A percentile compares a stretch with the other conserved stretches of the same genome.
Conservation (phyloP, 768 basidiomycete species). For the Rhizopogon sp. region DNA sequence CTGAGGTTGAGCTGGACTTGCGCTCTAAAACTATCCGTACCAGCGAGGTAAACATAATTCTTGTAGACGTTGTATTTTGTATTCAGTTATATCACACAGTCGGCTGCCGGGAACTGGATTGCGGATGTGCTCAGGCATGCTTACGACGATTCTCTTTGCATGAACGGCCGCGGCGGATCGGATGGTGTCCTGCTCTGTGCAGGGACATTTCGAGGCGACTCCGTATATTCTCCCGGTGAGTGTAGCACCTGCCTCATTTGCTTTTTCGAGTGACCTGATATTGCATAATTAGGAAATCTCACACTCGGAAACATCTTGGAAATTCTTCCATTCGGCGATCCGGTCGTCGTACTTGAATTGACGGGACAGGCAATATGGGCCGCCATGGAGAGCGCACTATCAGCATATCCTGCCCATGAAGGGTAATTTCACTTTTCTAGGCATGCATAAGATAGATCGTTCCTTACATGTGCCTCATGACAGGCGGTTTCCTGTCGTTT, state of each 20-base stretch:
- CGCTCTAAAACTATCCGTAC: constrained; percentile 73
- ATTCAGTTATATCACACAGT: constrained; percentile 31
- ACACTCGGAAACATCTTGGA: constrained; percentile 86
- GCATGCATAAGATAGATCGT: too few species aligned
- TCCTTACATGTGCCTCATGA: background rate
- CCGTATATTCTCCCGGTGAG: constrained; percentile 75
- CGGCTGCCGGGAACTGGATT: constrained; percentile 75
- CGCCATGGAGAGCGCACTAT: constrained; percentile 66
- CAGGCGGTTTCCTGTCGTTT: constrained; percentile 86
- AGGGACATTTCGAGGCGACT: constrained; percentile 84
- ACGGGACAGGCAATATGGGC: constrained; percentile 79
- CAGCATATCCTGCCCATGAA: constrained; percentile 86
- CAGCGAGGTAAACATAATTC: constrained; percentile 45
- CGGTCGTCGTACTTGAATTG: constrained; percentile 74
- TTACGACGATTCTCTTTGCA: constrained; percentile 66
- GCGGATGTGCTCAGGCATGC: constrained; percentile 80
- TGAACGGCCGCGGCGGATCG: constrained; percentile 57
- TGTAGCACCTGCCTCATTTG: background rate
- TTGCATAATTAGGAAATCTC: constrained; percentile 45
- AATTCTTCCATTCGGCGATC: constrained; percentile 86
- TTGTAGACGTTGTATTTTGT: background rate
- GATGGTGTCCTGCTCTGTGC: constrained; percentile 81
- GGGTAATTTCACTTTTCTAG: constrained; percentile 40
- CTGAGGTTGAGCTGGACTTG: constrained; percentile 63
- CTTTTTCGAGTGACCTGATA: background rate